phyloP scores from a whole-genome alignment of 2,329 filamentous ascomycete species.

The Fusarium tricinctum region DNA sequence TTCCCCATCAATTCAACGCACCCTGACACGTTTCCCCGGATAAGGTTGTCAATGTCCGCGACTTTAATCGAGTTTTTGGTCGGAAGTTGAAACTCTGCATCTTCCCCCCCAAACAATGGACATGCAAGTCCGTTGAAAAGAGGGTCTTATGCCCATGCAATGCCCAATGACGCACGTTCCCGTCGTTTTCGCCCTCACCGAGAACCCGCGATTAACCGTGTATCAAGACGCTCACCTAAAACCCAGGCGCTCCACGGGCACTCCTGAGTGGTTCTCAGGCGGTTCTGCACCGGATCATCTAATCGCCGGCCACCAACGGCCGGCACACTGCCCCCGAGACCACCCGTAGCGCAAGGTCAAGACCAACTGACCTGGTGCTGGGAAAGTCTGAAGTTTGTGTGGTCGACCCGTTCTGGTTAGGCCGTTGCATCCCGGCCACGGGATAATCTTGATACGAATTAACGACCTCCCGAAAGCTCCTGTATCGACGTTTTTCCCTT shows the following conservation, averaged over 20 bases:
- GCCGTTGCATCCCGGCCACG: slow-evolving; percentile 46
- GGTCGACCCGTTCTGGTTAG: slow-evolving; percentile 46
- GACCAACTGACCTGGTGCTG: slow-evolving; percentile 24
- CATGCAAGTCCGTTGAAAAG: slow-evolving; percentile 35
- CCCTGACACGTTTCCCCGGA: slow-evolving; percentile 18
- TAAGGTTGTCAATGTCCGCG: slow-evolving; percentile 39
- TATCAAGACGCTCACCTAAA: slow-evolving; percentile 28
- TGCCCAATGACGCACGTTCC: slow-evolving; percentile 43
- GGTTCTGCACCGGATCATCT: slow-evolving; percentile 41
- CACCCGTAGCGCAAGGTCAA: slow-evolving; percentile 48
- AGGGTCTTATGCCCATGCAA: slow-evolving; percentile 19
- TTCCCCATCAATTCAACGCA: neutral
- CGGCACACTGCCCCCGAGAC: slow-evolving; percentile 49
- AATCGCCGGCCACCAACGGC: slow-evolving; percentile 37
- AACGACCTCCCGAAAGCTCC: slow-evolving; percentile 45
- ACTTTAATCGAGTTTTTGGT: slow-evolving; percentile 27
- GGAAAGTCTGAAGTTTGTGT: slow-evolving; percentile 25
- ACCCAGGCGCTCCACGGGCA: slow-evolving; percentile 13
- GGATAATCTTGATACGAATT: slow-evolving; percentile 52
- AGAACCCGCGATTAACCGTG: slow-evolving; percentile 50
- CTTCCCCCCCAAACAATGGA: slow-evolving; percentile 30
- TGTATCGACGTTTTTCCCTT: slow-evolving; percentile 50
- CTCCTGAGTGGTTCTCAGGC: slow-evolving; percentile 28
- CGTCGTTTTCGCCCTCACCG: slow-evolving; percentile 42
- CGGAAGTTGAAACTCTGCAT: slow-evolving; percentile 12